phyloP scores from a whole-genome alignment of 179 eudicot species.

The Monotropa hypopitys region DNA sequence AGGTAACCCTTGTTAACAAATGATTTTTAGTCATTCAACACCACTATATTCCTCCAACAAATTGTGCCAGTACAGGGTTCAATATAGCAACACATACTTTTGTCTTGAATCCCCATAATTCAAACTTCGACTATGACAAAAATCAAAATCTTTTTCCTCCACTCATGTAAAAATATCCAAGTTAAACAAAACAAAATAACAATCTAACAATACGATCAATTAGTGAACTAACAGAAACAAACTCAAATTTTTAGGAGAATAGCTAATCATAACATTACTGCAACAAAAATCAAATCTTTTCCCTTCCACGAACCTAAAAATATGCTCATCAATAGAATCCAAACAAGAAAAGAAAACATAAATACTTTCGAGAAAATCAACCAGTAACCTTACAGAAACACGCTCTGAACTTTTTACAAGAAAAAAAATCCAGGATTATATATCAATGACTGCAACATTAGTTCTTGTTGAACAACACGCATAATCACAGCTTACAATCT shows the following conservation, averaged over 20 bases:
- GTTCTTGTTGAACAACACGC: neutral
- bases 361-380: neutral
- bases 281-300: neutral
- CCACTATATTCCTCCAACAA: neutral
- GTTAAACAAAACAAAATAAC: neutral
- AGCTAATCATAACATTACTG: neutral
- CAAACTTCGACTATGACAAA: neutral
- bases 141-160: neutral
- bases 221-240: neutral
- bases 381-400: neutral
- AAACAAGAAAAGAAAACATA: neutral
- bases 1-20: neutral
- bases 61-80: neutral
- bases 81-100: neutral
- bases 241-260: neutral
- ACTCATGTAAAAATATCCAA: neutral
- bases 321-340: neutral
- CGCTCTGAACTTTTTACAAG: too few species aligned
- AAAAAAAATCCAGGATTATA: neutral
- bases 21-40: neutral
- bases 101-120: neutral
- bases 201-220: neutral
- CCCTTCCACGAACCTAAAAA: neutral
- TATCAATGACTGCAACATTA: neutral
- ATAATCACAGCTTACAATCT: conserved; percentile 1